Evolutionary conservation across 352 stramenopile genomes (phyloP).

Genomic region (Phytophthora syringae): DNA sequence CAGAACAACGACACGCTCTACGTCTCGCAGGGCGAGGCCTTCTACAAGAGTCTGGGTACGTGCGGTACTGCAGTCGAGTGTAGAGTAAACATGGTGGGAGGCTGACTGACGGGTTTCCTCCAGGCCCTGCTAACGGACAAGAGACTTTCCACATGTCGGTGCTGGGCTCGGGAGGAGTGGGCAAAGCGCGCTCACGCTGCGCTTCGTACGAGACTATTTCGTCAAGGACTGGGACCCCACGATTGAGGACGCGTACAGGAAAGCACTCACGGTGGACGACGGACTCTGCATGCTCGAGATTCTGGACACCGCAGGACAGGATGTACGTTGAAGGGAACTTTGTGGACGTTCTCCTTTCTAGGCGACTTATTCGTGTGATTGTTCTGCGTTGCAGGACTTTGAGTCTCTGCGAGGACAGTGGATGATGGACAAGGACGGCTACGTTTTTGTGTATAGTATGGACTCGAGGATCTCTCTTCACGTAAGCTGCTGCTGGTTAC

Average conservation of each 20-base stretch:
- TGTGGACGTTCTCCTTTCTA: neutral
- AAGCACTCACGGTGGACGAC: conserved; percentile 87
- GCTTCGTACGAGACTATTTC: conserved; percentile 92
- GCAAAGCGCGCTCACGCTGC: conserved; percentile 89
- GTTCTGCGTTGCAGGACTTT: conserved; percentile 64
- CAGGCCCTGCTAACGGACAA: conserved; percentile 67
- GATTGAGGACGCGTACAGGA: conserved; percentile 92
- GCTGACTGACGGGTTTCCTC: neutral
- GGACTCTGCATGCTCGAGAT: conserved; percentile 90
- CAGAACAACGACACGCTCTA: conserved; percentile 92
- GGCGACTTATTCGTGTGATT: neutral
- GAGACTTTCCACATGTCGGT: conserved; percentile 90
- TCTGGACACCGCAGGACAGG: conserved; percentile 90
- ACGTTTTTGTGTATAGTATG: conserved; percentile 93
- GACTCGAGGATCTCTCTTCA: conserved; percentile 88
- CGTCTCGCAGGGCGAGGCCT: conserved; percentile 82
- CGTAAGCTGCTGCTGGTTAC: conserved; percentile 35
- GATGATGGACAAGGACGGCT: conserved; percentile 93
- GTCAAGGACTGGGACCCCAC: conserved; percentile 93
- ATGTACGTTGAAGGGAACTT: conserved; percentile 48
- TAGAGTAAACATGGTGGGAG: neutral
- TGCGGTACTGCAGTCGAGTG: neutral
- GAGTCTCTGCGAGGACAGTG: conserved; percentile 87
- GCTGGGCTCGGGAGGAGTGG: conserved; percentile 88
- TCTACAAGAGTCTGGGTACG: conserved; percentile 83